These are phyloP conservation scores for Hericium alpestre DNA, from an alignment of 768 basidiomycete species.

Conservation along the genomic window DNA sequence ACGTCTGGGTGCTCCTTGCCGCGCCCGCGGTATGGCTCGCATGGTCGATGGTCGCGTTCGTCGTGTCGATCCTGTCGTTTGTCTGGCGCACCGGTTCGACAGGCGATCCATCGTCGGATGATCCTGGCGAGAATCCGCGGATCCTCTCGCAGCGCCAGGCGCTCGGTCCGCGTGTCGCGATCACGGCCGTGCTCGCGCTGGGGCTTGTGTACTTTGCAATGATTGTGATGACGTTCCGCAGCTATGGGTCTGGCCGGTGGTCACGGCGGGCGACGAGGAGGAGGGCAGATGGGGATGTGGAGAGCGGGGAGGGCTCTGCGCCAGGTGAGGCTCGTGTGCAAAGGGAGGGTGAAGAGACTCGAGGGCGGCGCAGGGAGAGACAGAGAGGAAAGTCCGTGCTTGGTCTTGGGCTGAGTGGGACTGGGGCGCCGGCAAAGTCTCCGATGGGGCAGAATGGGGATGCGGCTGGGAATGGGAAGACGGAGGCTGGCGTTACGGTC, in stretches of 20 bases:
- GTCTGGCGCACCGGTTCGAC: conserved; percentile 54
- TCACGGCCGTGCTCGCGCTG: conserved; percentile 43
- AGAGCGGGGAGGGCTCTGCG: not conserved
- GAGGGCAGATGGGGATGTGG: not conserved
- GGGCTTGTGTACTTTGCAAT: conserved; percentile 53
- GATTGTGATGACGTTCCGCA: conserved; percentile 51
- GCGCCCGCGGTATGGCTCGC: conserved; percentile 64
- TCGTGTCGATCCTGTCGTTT: conserved; percentile 51
- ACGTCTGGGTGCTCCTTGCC: conserved; percentile 59
- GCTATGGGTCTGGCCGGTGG: conserved; percentile 34
- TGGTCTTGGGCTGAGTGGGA: not conserved
- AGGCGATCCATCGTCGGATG: conserved; percentile 21
- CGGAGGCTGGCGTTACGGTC: not conserved
- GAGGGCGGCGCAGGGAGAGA: not conserved
- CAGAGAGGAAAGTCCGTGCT: not conserved
- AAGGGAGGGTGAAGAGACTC: not conserved
- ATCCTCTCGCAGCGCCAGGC: conserved; percentile 29
- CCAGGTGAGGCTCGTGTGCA: not conserved
- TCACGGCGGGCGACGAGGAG: not conserved
- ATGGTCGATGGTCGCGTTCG: conserved; percentile 65
- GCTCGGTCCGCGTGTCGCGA: conserved; percentile 41
- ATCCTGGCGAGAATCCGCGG: conserved; percentile 12
- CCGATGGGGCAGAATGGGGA: not conserved
- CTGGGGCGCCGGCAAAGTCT: not conserved
- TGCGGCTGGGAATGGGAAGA: not conserved